Percentiles rank a stretch among this genome's conserved stretches.
Evolutionary conservation across 495 filamentous ascomycete species (phyloP).

Genomic region (Aspergillus coremiiformis): DNA sequence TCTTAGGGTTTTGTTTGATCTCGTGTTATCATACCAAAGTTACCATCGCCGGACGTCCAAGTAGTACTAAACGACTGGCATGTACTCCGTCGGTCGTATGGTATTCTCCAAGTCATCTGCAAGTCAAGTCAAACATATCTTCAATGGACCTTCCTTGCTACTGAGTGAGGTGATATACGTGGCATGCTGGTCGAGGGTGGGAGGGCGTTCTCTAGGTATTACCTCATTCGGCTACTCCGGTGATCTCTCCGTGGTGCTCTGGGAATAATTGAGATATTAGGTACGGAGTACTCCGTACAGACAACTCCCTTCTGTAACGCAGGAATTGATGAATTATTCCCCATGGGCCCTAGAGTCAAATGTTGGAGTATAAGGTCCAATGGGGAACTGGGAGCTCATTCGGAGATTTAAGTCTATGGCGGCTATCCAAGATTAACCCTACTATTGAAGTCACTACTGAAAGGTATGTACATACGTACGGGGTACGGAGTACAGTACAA

Average conservation of each 20-base stretch:
- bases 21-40: background rate
- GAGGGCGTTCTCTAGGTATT: background rate
- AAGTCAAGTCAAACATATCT: background rate
- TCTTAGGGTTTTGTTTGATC: background rate
- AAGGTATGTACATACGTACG: too few relatives aligned
- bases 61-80: background rate
- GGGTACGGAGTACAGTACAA: too few relatives aligned
- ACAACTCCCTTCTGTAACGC: background rate
- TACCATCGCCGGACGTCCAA: background rate
- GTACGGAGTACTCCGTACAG: background rate
- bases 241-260: background rate
- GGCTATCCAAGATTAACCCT: background rate
- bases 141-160: background rate
- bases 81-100: background rate
- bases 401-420: background rate
- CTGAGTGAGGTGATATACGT: background rate
- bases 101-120: background rate
- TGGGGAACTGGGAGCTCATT: background rate
- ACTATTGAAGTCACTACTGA: background rate
- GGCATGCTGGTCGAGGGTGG: background rate
- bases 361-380: background rate
- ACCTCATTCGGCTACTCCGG: conserved; percentile 3
- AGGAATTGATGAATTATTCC: background rate
- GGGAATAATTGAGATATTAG: background rate
- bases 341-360: background rate